phyloP scores from a whole-genome alignment of 1,284 basidiomycete genomes.

The Cystodermella granulosa region DNA sequence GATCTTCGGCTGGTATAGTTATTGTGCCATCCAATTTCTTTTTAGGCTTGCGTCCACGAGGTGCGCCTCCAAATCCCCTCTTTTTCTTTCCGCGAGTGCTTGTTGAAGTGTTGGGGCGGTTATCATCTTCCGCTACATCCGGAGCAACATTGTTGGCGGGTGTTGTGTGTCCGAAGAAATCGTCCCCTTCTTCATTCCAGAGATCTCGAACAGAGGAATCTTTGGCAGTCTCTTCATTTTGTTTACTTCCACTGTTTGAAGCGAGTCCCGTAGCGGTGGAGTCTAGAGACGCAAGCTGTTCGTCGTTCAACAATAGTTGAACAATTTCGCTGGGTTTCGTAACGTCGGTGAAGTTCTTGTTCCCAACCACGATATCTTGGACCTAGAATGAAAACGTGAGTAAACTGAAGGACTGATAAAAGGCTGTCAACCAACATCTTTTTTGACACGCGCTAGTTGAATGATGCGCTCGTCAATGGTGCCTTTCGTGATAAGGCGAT shows the following conservation, averaged over 20 bases:
- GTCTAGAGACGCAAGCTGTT: constrained; percentile 70
- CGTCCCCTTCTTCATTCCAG: constrained; percentile 79
- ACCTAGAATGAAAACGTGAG: constrained; percentile 50
- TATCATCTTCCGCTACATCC: constrained; percentile 38
- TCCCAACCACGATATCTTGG: constrained; percentile 98
- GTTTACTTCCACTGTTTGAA: constrained; percentile 33
- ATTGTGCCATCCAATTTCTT: constrained; percentile 31
- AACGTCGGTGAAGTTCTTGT: constrained; percentile 88
- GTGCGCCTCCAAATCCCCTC: constrained; percentile 35
- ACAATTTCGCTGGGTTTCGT: constrained; percentile 97
- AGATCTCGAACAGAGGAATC: constrained; percentile 55
- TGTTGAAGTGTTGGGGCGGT: constrained; percentile 23
- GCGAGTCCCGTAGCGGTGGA: constrained; percentile 38
- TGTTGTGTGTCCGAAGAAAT: constrained; percentile 65
- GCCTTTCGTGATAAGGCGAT: constrained; percentile 91
- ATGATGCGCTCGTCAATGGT: constrained; percentile 99
- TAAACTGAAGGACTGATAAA: constrained; percentile 1
- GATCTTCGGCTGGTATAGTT: constrained; percentile 11
- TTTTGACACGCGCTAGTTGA: constrained; percentile 89
- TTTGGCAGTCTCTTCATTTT: constrained; percentile 28
- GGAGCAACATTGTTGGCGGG: constrained; percentile 19
- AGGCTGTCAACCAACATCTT: constrained; percentile 63
- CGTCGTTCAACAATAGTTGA: constrained; percentile 90
- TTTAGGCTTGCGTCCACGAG: constrained; percentile 43
- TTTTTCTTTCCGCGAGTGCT: constrained; percentile 44